phyloP scores from a whole-genome alignment of 2,329 filamentous ascomycete species.

The Fusarium incarnatum region DNA sequence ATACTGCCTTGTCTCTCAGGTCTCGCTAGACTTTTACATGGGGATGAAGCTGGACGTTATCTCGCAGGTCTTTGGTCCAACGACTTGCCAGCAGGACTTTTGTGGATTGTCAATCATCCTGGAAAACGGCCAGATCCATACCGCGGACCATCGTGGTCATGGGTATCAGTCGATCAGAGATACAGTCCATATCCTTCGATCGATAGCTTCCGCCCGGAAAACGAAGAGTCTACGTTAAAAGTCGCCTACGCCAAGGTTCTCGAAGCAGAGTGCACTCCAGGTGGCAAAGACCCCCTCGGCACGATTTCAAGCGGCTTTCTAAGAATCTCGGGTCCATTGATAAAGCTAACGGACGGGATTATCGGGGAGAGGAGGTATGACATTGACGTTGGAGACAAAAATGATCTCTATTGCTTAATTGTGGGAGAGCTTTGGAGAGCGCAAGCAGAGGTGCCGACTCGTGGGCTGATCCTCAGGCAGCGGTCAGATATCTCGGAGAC shows the following conservation, averaged over 20 bases:
- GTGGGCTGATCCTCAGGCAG: neutral
- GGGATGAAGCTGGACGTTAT: neutral
- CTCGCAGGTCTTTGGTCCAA: neutral
- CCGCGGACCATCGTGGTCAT: neutral
- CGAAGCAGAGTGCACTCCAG: neutral
- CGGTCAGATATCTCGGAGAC: accelerated
- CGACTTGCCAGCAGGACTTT: neutral
- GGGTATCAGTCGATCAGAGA: neutral
- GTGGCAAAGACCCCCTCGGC: neutral
- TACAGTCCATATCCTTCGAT: neutral
- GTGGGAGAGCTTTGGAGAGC: neutral
- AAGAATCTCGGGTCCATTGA: neutral
- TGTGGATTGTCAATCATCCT: neutral
- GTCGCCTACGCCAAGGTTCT: neutral
- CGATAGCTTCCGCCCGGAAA: neutral
- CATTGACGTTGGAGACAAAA: neutral
- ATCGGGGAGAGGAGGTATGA: neutral
- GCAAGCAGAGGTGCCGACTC: neutral
- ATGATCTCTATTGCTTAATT: neutral
- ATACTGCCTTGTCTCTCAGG: neutral
- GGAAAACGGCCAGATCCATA: neutral
- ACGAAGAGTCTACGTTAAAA: neutral
- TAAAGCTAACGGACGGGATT: accelerated
- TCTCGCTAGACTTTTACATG: accelerated
- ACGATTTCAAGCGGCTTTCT: neutral